These are phyloP conservation scores for Parasarocladium wereldwijsianum DNA, from an alignment of 2,329 filamentous ascomycete genomes.

Conservation along the genomic window DNA sequence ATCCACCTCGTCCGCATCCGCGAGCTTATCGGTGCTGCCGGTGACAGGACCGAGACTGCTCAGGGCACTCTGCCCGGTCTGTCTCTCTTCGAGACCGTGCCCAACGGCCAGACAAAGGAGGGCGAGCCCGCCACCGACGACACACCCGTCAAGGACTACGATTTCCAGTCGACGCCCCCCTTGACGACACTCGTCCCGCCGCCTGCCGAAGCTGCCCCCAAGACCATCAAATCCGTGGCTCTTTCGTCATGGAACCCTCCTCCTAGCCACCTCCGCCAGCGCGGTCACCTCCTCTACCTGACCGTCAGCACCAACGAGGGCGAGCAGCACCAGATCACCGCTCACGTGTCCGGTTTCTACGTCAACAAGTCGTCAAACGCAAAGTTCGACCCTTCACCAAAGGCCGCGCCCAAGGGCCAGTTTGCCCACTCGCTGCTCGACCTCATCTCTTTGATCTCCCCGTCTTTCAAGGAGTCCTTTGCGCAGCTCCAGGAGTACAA, in stretches of 20 bases:
- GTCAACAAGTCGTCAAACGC: slow-evolving; percentile 91
- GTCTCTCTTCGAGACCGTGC: slow-evolving; percentile 74
- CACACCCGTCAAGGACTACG: slow-evolving; percentile 50
- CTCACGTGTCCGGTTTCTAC: slow-evolving; percentile 88
- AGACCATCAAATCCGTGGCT: slow-evolving; percentile 79
- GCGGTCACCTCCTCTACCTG: slow-evolving; percentile 85
- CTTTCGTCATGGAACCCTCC: slow-evolving; percentile 95
- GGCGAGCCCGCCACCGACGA: no score
- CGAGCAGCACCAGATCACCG: slow-evolving; percentile 86
- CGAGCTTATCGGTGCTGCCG: slow-evolving; percentile 84
- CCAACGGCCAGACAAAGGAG: slow-evolving; percentile 22
- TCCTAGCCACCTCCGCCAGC: slow-evolving; percentile 78
- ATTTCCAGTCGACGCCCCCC: slow-evolving; percentile 55
- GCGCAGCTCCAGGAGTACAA: slow-evolving; percentile 70
- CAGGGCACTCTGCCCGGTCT: slow-evolving; percentile 75
- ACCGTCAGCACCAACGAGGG: slow-evolving; percentile 83
- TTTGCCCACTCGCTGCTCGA: slow-evolving; percentile 76
- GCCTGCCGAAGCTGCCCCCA: slow-evolving; percentile 54
- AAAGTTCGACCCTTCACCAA: slow-evolving; percentile 86
- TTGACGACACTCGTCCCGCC: slow-evolving; percentile 59
- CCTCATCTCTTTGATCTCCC: slow-evolving; percentile 64
- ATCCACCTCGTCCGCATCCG: slow-evolving; percentile 85
- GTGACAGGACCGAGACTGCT: slow-evolving; percentile 72
- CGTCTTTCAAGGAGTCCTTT: slow-evolving; percentile 68
- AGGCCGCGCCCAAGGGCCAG: slow-evolving; percentile 61